These are phyloP conservation scores for Isochrysis galbana DNA, from an alignment of 78 protist genomes.

Conservation along the genomic window DNA sequence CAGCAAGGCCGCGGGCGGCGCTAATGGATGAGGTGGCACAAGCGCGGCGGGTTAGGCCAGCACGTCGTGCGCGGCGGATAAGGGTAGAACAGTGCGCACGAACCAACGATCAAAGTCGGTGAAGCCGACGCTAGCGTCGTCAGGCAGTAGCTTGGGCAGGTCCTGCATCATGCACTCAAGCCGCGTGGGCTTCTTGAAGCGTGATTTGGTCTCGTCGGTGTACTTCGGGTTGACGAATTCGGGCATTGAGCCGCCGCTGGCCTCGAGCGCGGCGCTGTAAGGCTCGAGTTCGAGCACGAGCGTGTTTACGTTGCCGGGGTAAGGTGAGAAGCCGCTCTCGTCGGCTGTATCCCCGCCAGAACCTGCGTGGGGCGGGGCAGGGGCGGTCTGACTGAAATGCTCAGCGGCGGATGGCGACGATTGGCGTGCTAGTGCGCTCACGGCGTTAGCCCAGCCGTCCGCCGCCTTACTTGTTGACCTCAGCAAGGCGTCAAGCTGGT, in stretches of 20 bases:
- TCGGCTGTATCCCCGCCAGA: slow-evolving; percentile 40
- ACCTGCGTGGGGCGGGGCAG: too few relatives aligned
- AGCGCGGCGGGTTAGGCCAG: neutral
- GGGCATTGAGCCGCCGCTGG: slow-evolving; percentile 49
- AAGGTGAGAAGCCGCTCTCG: slow-evolving; percentile 42
- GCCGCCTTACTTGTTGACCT: too few relatives aligned
- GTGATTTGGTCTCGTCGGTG: slow-evolving; percentile 34
- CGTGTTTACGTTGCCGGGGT: slow-evolving; percentile 69
- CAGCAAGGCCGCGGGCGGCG: slow-evolving; percentile 19
- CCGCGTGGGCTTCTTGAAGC: slow-evolving; percentile 62
- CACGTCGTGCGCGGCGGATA: slow-evolving; percentile 51
- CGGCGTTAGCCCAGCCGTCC: too few relatives aligned
- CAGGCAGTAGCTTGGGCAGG: neutral
- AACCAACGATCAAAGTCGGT: slow-evolving; percentile 33
- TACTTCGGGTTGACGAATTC: slow-evolving; percentile 80
- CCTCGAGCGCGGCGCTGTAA: slow-evolving; percentile 35
- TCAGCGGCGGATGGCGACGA: too few relatives aligned
- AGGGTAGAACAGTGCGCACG: slow-evolving; percentile 40
- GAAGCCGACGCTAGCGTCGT: slow-evolving; percentile 43
- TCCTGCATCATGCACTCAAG: slow-evolving; percentile 50
- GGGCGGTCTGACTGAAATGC: too few relatives aligned
- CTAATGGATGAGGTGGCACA: slow-evolving; percentile 28
- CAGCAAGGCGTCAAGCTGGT: slow-evolving; percentile 71
- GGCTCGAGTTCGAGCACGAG: slow-evolving; percentile 32
- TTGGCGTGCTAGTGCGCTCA: too few relatives aligned